phyloP scores from a whole-genome alignment of 148 eudicot genomes.

The Cornus florida region DNA sequence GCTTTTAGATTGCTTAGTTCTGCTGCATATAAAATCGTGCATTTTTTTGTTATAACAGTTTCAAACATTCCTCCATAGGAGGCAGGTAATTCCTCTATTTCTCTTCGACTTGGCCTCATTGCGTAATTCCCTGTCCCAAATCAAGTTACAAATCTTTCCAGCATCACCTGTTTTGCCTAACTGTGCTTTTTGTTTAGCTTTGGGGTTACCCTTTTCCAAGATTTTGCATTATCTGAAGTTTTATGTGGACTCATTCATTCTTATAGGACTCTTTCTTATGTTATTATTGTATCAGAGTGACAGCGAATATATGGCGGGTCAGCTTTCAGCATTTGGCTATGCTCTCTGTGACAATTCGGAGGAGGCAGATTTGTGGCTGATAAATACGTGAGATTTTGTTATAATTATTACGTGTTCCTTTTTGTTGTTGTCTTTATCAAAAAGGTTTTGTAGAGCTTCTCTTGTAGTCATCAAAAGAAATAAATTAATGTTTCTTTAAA shows the following conservation, averaged over 20 bases:
- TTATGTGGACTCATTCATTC: not conserved
- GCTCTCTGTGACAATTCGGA: constrained; percentile 67
- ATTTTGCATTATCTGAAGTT: not conserved
- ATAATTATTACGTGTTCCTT: not conserved
- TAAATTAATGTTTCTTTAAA: not conserved
- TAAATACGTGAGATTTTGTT: constrained; percentile 70
- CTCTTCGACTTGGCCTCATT: not conserved
- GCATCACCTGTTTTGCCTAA: not conserved
- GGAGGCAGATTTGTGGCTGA: constrained; percentile 93
- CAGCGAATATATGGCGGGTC: constrained; percentile 99
- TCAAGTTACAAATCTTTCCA: not conserved
- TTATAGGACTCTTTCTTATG: not conserved
- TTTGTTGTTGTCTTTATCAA: constrained; percentile 9
- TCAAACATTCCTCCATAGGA: not conserved
- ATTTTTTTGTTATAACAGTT: not conserved
- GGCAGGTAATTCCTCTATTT: not conserved
- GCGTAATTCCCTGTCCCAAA: not conserved
- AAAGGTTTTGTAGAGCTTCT: not conserved
- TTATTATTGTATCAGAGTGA: constrained; percentile 67
- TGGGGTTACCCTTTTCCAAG: not conserved
- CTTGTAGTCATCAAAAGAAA: not conserved
- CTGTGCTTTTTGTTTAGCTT: not conserved
- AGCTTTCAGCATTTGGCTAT: constrained; percentile 96
- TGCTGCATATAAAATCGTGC: not conserved
- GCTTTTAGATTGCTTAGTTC: not conserved